Conservation (phyloP, 345 rosid genomes). For the Odontarrhena argentea region DNA sequence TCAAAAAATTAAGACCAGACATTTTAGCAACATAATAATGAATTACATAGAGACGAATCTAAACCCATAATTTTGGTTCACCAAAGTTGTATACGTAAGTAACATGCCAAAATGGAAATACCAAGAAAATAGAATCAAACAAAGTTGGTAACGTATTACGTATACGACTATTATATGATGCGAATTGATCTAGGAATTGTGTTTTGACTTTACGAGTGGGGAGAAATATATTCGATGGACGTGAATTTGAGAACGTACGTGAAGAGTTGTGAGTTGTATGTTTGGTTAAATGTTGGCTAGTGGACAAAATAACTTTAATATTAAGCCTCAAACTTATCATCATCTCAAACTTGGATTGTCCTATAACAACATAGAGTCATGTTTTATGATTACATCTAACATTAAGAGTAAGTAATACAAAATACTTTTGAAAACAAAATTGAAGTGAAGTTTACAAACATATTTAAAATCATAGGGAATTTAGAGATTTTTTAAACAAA, state of each 20-base stretch:
- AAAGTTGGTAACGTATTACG: conserved; percentile 28
- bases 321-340: conserved; percentile 21
- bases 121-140: conserved; percentile 16
- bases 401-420: background rate
- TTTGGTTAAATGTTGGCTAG: conserved; percentile 25
- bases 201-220: conserved; percentile 11
- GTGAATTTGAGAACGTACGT: conserved; percentile 29
- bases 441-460: background rate
- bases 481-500: conserved; percentile 8
- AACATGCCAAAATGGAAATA: conserved; percentile 26
- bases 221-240: conserved; percentile 20
- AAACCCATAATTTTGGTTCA: conserved; percentile 8
- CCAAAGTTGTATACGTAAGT: conserved; percentile 8
- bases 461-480: background rate
- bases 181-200: conserved; percentile 24
- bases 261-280: conserved; percentile 14
- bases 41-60: conserved; percentile 1
- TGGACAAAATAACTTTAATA: conserved; percentile 12
- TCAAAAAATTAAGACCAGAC: too few relatives aligned
- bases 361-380: background rate
- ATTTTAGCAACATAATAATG: too few relatives aligned
- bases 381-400: background rate
- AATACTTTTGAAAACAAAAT: too few relatives aligned
- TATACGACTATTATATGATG: background rate
- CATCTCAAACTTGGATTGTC: background rate